A percentile compares a stretch with the other conserved stretches of the same genome.
Evolutionary conservation across 2,329 filamentous ascomycete genomes (phyloP).

Genomic region (Leptographium flavum): DNA sequence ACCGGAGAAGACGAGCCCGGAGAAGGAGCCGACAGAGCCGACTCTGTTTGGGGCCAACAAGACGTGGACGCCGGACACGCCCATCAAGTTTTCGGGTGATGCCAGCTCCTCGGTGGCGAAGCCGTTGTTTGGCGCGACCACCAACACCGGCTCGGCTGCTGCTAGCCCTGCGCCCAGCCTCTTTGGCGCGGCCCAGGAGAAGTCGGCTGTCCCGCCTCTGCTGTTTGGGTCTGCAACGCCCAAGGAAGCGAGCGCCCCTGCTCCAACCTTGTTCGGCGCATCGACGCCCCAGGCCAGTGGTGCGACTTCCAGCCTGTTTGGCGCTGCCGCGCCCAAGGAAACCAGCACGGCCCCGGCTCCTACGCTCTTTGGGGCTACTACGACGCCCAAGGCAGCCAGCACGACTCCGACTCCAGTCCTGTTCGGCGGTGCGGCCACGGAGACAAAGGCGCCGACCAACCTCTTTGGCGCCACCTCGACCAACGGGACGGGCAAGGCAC

Average conservation of each 20-base stretch:
- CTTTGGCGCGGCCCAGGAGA: background rate
- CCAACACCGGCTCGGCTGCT: background rate
- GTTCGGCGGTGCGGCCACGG: background rate
- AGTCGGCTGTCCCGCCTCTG: background rate
- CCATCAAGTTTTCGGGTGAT: conserved; percentile 36
- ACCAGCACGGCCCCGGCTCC: background rate
- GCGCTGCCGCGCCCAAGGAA: background rate
- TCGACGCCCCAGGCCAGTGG: too few species aligned
- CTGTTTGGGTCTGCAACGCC: background rate
- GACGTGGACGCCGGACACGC: conserved; percentile 33
- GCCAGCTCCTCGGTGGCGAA: conserved; percentile 3
- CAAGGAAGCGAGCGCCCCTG: background rate
- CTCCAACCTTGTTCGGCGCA: too few species aligned
- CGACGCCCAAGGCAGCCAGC: background rate
- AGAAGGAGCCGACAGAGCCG: conserved; percentile 20
- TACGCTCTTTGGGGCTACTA: background rate
- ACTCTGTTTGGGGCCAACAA: conserved; percentile 22
- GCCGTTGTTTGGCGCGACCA: conserved; percentile 8
- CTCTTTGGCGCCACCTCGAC: too few species aligned
- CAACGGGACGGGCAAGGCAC: too few species aligned
- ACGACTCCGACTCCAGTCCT: background rate
- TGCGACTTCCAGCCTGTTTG: background rate
- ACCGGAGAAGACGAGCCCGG: conserved; percentile 27
- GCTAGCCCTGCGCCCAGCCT: background rate
- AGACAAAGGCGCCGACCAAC: too few species aligned